Percentiles rank a stretch among this genome's conserved stretches.
Evolutionary conservation across 2,329 filamentous ascomycete species (phyloP).

Genomic region (Hypoxylon sp.): DNA sequence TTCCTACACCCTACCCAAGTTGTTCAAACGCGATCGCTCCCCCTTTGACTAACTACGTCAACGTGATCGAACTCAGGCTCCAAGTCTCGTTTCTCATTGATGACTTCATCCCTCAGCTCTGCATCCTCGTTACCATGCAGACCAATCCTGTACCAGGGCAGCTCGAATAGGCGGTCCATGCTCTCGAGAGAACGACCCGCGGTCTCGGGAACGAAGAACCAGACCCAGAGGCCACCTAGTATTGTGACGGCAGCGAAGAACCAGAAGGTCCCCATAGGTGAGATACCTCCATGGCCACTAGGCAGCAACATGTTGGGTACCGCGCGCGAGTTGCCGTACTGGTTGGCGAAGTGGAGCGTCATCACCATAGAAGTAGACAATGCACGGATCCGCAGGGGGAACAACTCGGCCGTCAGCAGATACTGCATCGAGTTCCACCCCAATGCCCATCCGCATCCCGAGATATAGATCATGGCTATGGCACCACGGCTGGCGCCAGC

Average conservation of each 20-base stretch:
- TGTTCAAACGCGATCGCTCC: conserved; percentile 17
- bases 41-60: conserved; percentile 41
- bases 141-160: conserved; percentile 80
- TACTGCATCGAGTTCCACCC: conserved; percentile 83
- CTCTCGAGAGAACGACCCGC: conserved; percentile 71
- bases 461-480: conserved; percentile 77
- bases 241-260: conserved; percentile 76
- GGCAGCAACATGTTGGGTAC: conserved; percentile 77
- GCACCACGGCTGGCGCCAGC: conserved; percentile 70
- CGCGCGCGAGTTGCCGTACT: conserved; percentile 79
- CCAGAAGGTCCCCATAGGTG: conserved; percentile 76
- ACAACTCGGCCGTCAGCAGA: conserved; percentile 79
- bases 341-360: conserved; percentile 81
- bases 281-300: conserved; percentile 56
- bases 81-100: conserved; percentile 55
- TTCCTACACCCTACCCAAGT: not conserved
- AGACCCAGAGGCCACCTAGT: conserved; percentile 74
- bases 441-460: conserved; percentile 73
- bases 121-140: conserved; percentile 62
- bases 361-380: conserved; percentile 76
- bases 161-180: conserved; percentile 75
- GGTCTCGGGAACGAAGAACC: conserved; percentile 77
- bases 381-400: conserved; percentile 77
- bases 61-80: conserved; percentile 49
- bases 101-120: conserved; percentile 54